A percentile compares a stretch with the other conserved stretches of the same genome.
phyloP scores from a whole-genome alignment of 73 alveolate genomes.

The Paramecium octaurelia region DNA sequence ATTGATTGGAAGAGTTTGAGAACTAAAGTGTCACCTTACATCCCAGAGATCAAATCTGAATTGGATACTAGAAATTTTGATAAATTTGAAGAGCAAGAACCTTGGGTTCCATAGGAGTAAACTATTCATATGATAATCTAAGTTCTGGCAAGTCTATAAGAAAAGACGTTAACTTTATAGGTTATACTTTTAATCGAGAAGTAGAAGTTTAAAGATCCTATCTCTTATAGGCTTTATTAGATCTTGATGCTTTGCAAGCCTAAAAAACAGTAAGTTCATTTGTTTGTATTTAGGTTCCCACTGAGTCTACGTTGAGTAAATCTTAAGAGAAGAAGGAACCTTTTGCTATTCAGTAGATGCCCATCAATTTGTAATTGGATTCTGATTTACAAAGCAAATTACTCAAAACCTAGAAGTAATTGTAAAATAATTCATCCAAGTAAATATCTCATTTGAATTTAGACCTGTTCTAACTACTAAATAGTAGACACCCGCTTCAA shows the following conservation, averaged over 20 bases:
- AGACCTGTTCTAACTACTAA: neutral
- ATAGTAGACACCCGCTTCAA: neutral
- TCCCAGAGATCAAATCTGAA: constrained; percentile 73
- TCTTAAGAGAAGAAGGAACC: neutral
- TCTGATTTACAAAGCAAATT: neutral
- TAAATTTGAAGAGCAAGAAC: constrained; percentile 89
- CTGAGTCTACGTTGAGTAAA: neutral
- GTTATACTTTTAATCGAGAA: constrained; percentile 65
- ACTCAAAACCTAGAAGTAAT: neutral
- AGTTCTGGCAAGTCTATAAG: constrained; percentile 41
- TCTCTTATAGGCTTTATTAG: constrained; percentile 37
- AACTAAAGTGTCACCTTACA: constrained; percentile 77
- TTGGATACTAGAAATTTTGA: constrained; percentile 86
- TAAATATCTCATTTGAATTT: neutral
- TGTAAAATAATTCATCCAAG: neutral
- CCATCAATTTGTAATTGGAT: neutral
- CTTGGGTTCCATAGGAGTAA: constrained; percentile 77
- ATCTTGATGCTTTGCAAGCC: constrained; percentile 29
- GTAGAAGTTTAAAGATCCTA: constrained; percentile 58
- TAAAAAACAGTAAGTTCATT: neutral
- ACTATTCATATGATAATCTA: neutral
- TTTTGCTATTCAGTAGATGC: neutral
- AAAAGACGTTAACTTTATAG: constrained; percentile 66
- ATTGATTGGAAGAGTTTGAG: constrained; percentile 87
- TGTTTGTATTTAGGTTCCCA: neutral